Percentiles rank a stretch among this genome's conserved stretches.
Evolutionary conservation across 2,329 filamentous ascomycete genomes (phyloP).

Genomic region (Sporothrix mexicana): DNA sequence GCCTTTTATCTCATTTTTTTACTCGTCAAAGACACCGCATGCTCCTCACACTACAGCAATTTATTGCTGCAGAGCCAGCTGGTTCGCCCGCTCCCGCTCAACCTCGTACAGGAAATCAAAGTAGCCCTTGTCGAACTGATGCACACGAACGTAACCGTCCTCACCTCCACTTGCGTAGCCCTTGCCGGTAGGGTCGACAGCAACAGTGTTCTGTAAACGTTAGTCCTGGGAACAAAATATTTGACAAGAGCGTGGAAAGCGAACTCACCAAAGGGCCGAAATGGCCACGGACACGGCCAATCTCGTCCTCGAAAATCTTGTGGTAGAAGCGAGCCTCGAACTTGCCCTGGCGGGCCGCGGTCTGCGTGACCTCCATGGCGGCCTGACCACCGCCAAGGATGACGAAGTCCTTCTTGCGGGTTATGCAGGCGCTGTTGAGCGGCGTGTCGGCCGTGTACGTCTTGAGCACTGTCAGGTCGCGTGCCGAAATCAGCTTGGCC

Average conservation of each 20-base stretch:
- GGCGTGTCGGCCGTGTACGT: slow-evolving; percentile 91
- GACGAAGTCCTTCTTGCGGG: slow-evolving; percentile 94
- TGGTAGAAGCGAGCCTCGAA: slow-evolving; percentile 99
- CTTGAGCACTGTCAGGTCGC: slow-evolving; percentile 90
- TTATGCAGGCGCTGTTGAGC: slow-evolving; percentile 93
- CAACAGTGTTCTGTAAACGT: slow-evolving; percentile 76
- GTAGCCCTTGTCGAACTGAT: slow-evolving; percentile 98
- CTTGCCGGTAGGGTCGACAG: slow-evolving; percentile 87
- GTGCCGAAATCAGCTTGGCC: slow-evolving; percentile 86
- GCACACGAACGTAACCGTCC: slow-evolving; percentile 97
- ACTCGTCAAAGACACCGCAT: neutral
- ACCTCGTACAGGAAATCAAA: slow-evolving; percentile 99
- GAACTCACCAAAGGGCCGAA: slow-evolving; percentile 78
- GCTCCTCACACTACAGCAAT: neutral
- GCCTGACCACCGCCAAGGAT: slow-evolving; percentile 98
- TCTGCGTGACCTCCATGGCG: slow-evolving; percentile 98
- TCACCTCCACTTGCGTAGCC: slow-evolving; percentile 95
- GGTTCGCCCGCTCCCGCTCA: slow-evolving; percentile 76
- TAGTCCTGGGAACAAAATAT: neutral
- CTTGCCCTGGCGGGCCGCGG: slow-evolving; percentile 91
- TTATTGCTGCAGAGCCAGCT: slow-evolving; percentile 41
- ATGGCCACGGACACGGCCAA: slow-evolving; percentile 94
- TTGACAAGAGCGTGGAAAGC: neutral
- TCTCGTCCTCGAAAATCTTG: slow-evolving; percentile 99
- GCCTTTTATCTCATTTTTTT: neutral